Percentiles rank a stretch among this genome's conserved stretches.
Evolutionary conservation across 83 land plant species (phyloP).

Genomic region (Isoetes engelmannii): DNA sequence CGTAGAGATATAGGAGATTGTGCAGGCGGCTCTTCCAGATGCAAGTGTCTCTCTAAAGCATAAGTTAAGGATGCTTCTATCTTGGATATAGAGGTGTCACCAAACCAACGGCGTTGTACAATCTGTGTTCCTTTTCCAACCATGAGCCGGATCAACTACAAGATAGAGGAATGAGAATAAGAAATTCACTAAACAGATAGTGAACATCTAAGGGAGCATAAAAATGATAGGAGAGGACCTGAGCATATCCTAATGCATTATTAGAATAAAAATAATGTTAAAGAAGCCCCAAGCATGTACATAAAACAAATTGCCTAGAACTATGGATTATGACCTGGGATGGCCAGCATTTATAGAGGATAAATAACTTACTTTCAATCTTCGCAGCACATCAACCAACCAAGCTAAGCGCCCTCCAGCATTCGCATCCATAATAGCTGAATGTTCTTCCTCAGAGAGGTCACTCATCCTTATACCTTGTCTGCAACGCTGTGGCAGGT

Average conservation of each 20-base stretch:
- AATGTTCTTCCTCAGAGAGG: conserved; percentile 51
- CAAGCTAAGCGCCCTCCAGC: conserved; percentile 73
- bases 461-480: conserved; percentile 63
- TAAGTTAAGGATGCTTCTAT: conserved; percentile 51
- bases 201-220: too few relatives aligned
- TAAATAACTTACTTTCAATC: conserved; percentile 57
- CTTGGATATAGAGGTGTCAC: conserved; percentile 6
- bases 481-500: conserved; percentile 52
- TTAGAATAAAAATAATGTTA: too few relatives aligned
- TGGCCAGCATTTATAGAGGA: too few relatives aligned
- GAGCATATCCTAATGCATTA: too few relatives aligned
- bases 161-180: too few relatives aligned
- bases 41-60: conserved; percentile 80
- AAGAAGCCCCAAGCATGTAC: too few relatives aligned
- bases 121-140: conserved; percentile 15
- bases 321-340: too few relatives aligned
- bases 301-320: too few relatives aligned
- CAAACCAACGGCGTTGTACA: conserved; percentile 8
- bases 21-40: conserved; percentile 72
- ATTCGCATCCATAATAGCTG: conserved; percentile 44
- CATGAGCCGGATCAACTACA: conserved; percentile 28
- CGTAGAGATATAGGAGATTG: conserved; percentile 35
- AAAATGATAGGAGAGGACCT: too few relatives aligned
- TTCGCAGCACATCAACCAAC: conserved; percentile 60
- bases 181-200: too few relatives aligned